Evolutionary conservation across 2,329 filamentous ascomycete genomes (phyloP).

Genomic region (Fusarium sp.): DNA sequence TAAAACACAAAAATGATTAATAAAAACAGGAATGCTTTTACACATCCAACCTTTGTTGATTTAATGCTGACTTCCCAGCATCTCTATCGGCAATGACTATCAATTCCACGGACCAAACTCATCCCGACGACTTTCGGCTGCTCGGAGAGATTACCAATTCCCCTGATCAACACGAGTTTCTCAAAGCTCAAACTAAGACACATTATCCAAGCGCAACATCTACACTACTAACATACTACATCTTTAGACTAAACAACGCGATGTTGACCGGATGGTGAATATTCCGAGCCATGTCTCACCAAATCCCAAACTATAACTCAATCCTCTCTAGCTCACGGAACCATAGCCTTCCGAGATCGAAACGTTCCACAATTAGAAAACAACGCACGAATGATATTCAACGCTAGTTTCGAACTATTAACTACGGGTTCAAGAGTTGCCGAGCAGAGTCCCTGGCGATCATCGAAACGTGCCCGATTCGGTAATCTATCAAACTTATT

Average conservation of each 20-base stretch:
- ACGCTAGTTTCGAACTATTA: slow-evolving; percentile 14
- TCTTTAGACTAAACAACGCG: neutral
- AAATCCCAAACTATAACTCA: neutral
- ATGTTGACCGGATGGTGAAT: neutral
- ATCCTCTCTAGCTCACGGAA: slow-evolving; percentile 21
- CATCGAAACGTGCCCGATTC: neutral
- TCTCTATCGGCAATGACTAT: neutral
- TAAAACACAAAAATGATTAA: neutral
- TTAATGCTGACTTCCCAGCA: neutral
- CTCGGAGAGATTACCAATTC: neutral
- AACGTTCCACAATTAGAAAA: neutral
- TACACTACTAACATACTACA: neutral
- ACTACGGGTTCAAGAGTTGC: slow-evolving; percentile 8
- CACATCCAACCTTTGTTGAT: neutral
- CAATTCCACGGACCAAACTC: neutral
- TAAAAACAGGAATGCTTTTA: neutral
- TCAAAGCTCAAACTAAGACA: neutral
- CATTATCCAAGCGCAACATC: neutral
- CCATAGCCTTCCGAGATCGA: neutral
- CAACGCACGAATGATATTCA: neutral
- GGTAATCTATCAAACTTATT: neutral
- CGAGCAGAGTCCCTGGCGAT: slow-evolving; percentile 30
- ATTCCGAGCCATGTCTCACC: slow-evolving; percentile 14
- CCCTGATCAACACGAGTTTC: neutral
- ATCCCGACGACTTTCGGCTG: neutral